Conservation (phyloP, 2,329 filamentous ascomycete genomes). For the Dichotomopilus funicola region DNA sequence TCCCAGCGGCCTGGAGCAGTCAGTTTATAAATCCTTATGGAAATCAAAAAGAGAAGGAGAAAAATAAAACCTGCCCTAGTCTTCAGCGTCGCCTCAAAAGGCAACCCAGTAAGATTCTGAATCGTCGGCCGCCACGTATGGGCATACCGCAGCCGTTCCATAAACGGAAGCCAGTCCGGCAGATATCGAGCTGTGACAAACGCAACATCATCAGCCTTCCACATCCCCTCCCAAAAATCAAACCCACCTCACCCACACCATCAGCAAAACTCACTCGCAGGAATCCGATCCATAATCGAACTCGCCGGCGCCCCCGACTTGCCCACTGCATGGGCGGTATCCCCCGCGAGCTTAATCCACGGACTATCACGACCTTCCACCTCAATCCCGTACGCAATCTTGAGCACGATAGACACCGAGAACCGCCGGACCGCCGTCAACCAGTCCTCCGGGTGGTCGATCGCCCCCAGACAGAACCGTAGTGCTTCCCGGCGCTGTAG, state of each 20-base stretch:
- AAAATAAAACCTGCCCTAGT: constrained; percentile 6
- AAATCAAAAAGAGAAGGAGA: neutral
- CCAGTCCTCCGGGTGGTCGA: constrained; percentile 21
- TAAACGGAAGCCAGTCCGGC: constrained; percentile 24
- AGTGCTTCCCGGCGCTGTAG: constrained; percentile 21
- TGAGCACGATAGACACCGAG: constrained; percentile 21
- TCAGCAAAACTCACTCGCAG: constrained; percentile 17
- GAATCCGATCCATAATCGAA: constrained; percentile 24
- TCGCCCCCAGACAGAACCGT: constrained; percentile 18
- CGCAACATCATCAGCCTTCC: too few relatives aligned
- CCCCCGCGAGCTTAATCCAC: constrained; percentile 23
- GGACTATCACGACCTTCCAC: constrained; percentile 19
- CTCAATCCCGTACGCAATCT: constrained; percentile 23
- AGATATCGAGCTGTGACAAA: constrained; percentile 19
- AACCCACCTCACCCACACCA: neutral
- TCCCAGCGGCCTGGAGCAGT: neutral
- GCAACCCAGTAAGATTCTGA: constrained; percentile 19
- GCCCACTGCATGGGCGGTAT: constrained; percentile 20
- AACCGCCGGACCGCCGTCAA: constrained; percentile 19
- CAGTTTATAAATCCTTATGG: neutral
- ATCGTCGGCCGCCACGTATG: constrained; percentile 21
- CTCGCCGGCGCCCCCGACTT: constrained; percentile 25
- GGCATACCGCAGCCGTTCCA: constrained; percentile 25
- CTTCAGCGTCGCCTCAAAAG: constrained; percentile 19
- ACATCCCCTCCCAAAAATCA: neutral